A percentile compares a stretch with the other conserved stretches of the same genome.
Conservation (phyloP, 1,139 yeast genomes). For the Diutina rugosa region DNA sequence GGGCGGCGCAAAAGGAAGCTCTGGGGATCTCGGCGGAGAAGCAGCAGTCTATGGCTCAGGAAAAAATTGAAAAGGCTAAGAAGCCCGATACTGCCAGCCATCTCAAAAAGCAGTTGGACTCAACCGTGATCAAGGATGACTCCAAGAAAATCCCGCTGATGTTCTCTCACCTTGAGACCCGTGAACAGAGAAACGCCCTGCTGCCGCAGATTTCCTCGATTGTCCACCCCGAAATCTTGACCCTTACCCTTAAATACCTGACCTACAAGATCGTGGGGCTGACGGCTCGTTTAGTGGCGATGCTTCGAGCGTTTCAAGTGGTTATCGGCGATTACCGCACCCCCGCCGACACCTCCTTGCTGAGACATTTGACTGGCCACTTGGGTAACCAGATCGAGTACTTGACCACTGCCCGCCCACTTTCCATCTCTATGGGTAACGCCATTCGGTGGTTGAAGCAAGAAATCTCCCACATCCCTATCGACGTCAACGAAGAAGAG, state of each 20-base stretch:
- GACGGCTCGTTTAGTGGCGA: constrained; percentile 68
- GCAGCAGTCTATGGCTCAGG: constrained; percentile 25
- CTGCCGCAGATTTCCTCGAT: constrained; percentile 51
- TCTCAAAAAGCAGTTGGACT: constrained; percentile 42
- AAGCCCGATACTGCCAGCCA: constrained; percentile 30
- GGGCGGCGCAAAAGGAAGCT: constrained; percentile 55
- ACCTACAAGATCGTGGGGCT: constrained; percentile 86
- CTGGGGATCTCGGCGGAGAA: constrained; percentile 35
- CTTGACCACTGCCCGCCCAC: constrained; percentile 81
- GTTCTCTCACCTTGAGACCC: constrained; percentile 80
- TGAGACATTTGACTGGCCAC: constrained; percentile 81
- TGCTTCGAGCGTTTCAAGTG: constrained; percentile 74
- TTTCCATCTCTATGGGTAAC: constrained; percentile 93
- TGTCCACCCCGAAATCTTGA: constrained; percentile 77
- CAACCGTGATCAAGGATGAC: constrained; percentile 34
- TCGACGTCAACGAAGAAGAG: constrained; percentile 56
- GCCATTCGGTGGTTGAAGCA: constrained; percentile 96
- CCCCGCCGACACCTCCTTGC: constrained; percentile 74
- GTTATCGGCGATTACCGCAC: constrained; percentile 75
- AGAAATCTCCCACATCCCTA: constrained; percentile 68
- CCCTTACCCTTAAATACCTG: constrained; percentile 71
- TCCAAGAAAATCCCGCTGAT: constrained; percentile 43
- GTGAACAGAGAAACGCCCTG: constrained; percentile 64
- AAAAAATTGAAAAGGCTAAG: constrained; percentile 25
- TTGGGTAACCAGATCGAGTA: constrained; percentile 92